Base-by-base conservation (phyloP, 2,329 filamentous ascomycete genomes). In the Aureobasidium sp. region DNA sequence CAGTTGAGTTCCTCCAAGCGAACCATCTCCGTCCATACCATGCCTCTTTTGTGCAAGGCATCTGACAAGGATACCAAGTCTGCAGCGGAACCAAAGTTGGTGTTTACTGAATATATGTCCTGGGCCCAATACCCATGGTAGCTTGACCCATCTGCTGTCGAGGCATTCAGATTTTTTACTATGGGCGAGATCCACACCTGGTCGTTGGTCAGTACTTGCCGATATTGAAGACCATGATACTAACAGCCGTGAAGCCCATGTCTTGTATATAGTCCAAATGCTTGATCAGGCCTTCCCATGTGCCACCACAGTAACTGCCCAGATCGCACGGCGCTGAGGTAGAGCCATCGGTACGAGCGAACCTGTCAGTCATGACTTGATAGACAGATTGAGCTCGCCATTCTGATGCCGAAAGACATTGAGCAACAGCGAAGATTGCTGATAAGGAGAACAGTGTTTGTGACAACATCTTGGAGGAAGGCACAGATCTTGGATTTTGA, bases 181-280 rank as follows among this genome's bases (percentile, higher is more conserved):
- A 85, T 76, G 0, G 83, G 83, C 2, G 81, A 84, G 63, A 85
- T 84, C 80, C 77, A 79, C 27, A 76, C 71, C 65, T 73, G 22
- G 6, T 15, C 12, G 1, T 22, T 8, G 11, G 9, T 47, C 11
- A 45, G 53, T 58, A 37, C 15, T 45, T 9, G 25, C 0, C 2
- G 15, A 7, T 3, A 2, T 31, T 1, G 6, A 27, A 0, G 15
- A 3, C 5, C 20, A 11, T 39, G 2, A 3, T 36, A 68, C 82
- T 67, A 66, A 84, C 74, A 47, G 82, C 82, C 59, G 81, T 81
- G 64, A 84, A 85, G 22, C 82, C 83, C 79, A 85, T 82, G 48
- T 78, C 78, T 68, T 84, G 77, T 69, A 87, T 86, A 69, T 87
- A 87, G 70, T 86, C 84, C 41, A 87, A 78, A 64, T 83, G 78